Conservation (phyloP, 208 protist genomes). For the Acanthamoeba castellanii region DNA sequence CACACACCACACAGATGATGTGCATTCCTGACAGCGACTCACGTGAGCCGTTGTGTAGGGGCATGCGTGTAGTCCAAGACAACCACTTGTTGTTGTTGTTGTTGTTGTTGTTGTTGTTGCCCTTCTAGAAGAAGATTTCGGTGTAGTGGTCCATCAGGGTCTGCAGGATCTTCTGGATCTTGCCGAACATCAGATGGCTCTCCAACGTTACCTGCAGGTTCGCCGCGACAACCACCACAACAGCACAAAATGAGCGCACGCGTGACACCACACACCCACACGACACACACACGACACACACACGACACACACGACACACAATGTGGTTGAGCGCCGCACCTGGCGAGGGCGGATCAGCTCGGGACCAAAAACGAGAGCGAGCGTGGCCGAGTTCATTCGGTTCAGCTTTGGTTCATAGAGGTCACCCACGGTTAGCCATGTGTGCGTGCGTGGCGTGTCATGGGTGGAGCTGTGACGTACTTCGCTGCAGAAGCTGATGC, state of each 20-base stretch:
- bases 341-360: slow-evolving; percentile 39
- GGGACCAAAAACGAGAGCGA: slow-evolving; percentile 59
- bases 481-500: slow-evolving; percentile 67
- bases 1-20: no score
- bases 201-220: slow-evolving; percentile 47
- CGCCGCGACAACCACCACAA: not conserved
- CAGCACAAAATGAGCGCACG: not conserved
- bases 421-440: not conserved
- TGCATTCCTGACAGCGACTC: no score
- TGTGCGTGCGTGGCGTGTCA: not conserved
- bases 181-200: slow-evolving; percentile 66
- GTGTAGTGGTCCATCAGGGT: slow-evolving; percentile 54
- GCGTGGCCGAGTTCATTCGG: slow-evolving; percentile 48
- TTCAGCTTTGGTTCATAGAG: not conserved
- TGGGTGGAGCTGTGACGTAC: not conserved
- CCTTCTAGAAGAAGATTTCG: slow-evolving; percentile 67
- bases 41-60: no score
- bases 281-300: not conserved
- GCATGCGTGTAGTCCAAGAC: no score
- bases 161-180: slow-evolving; percentile 67
- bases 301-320: not conserved
- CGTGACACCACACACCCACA: not conserved
- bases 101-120: no score
- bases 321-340: not conserved
- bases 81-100: no score